Evolutionary conservation across 768 basidiomycete species (phyloP), one percentile per base, ranked within the genome.

Genomic region (Gloeopeniophorella convolvens): DNA sequence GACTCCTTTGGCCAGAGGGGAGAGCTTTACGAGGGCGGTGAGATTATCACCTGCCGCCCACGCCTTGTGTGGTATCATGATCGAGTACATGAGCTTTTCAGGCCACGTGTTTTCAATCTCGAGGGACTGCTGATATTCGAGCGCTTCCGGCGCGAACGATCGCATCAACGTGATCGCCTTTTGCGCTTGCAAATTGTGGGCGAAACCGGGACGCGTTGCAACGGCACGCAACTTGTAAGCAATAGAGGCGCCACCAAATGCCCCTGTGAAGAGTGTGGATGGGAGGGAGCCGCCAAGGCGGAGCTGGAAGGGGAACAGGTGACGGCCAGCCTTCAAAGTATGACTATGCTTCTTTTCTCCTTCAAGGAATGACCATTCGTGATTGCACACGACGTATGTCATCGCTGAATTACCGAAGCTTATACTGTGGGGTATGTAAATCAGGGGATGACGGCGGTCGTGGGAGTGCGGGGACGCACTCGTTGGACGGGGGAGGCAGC

Each of bases 91-190:
- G 68, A 96, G 72, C 70, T 97, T 98, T 18, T 85, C 86, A 0
- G 95, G 93, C 95, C 95, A 98, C 13, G 92, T 93, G 65, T 94
- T 96, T 67, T 96, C 89, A 57, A 90, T 84, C 65, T 98, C 95
- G 50, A 96, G 77, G 2, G 91, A 91, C 63, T 97, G 93, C 61
- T 91, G 94, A 71, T 90, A 97, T 66, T 97, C 95, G 59, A 96
- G 77, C 0, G 94, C 85, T 54, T 93, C 91, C 1, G 79, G 64
- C 16, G 80, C 72, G 62, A 93, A 85, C 3, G 84, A 80, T 39
- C 92, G 80, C 41, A 87, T 58, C 54, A 98, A 71, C 50, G 73
- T 68, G 42, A 97, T 78, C 10, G 82, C 77, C 42, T 71, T 69
- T 31, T 72, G 67, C 2, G 79, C 72, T 45, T 83, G 77, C 49